These are phyloP conservation scores for Brassica balearica DNA, from an alignment of 441 rosid genomes.

Conservation along the genomic window DNA sequence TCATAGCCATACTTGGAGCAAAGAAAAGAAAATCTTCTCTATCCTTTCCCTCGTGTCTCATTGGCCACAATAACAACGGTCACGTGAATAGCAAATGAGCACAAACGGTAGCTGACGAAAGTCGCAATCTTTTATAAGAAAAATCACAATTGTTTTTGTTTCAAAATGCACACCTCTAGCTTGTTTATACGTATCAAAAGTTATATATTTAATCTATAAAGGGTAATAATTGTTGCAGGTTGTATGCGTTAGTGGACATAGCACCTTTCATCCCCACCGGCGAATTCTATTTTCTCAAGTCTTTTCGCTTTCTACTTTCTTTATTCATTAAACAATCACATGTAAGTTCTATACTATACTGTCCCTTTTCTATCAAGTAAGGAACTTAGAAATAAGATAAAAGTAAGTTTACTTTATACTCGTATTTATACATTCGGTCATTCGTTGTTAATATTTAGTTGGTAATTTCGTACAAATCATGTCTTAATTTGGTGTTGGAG, in stretches of 20 bases:
- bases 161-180: constrained; percentile 6
- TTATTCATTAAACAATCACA: constrained; percentile 30
- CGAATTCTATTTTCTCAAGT: constrained; percentile 15
- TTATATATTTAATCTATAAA: constrained; percentile 28
- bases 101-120: constrained; percentile 41
- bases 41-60: constrained; percentile 32
- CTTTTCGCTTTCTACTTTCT: constrained; percentile 41
- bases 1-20: constrained; percentile 18
- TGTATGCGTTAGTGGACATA: constrained; percentile 32
- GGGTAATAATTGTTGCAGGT: constrained; percentile 43
- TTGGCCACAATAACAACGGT: constrained; percentile 39
- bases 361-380: neutral
- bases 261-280: constrained; percentile 40
- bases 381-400: constrained; percentile 8
- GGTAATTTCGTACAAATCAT: constrained; percentile 35
- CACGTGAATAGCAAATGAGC: constrained; percentile 42
- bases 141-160: neutral
- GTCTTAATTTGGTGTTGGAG: constrained; percentile 10
- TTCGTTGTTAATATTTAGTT: constrained; percentile 21
- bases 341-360: constrained; percentile 4
- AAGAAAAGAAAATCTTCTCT: neutral
- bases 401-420: neutral
- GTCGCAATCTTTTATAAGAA: constrained; percentile 25
- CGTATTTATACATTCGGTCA: constrained; percentile 12
- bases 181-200: constrained; percentile 22